A percentile compares a stretch with the other conserved stretches of the same genome.
phyloP scores from a whole-genome alignment of 1,284 basidiomycete species.

The Cutaneotrichosporon spelunceum region DNA sequence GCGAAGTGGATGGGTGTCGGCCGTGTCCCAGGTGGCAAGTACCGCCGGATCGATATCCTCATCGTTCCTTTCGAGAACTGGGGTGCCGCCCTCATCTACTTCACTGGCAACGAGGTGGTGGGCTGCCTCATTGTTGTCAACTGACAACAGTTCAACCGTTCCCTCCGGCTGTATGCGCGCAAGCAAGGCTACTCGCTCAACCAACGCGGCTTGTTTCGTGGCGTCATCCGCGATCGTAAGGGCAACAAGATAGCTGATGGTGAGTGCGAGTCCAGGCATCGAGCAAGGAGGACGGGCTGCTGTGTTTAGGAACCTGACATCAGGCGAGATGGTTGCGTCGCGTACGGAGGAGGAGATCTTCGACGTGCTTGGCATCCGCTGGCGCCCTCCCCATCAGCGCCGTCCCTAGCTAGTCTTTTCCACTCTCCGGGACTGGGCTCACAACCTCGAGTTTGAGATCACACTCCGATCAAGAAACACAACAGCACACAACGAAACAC shows the following conservation, averaged over 20 bases:
- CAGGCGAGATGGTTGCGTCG: constrained; percentile 72
- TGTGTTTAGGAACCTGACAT: constrained; percentile 60
- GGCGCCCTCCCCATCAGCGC: constrained; percentile 28
- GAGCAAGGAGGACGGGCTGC: constrained; percentile 55
- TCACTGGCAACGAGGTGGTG: constrained; percentile 79
- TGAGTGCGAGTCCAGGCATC: constrained; percentile 41
- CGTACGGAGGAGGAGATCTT: constrained; percentile 83
- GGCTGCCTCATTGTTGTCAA: constrained; percentile 32
- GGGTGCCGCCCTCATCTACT: constrained; percentile 83
- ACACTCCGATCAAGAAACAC: too few relatives aligned
- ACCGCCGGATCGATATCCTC: constrained; percentile 75
- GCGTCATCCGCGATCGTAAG: constrained; percentile 67
- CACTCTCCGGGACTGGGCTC: not conserved
- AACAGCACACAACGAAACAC: not conserved
- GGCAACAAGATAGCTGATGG: constrained; percentile 65
- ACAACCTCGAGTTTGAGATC: not conserved
- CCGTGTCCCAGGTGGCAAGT: constrained; percentile 50
- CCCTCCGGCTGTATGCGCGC: constrained; percentile 76
- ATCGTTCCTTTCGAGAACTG: constrained; percentile 70
- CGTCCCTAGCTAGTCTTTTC: constrained; percentile 10
- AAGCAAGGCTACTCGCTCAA: constrained; percentile 79
- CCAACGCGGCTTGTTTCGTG: constrained; percentile 71
- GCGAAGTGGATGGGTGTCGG: constrained; percentile 77
- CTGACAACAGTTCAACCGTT: constrained; percentile 72
- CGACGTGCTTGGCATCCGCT: constrained; percentile 58